phyloP scores from a whole-genome alignment of 2,329 filamentous ascomycete genomes.

The Trichothecium sympodiale region DNA sequence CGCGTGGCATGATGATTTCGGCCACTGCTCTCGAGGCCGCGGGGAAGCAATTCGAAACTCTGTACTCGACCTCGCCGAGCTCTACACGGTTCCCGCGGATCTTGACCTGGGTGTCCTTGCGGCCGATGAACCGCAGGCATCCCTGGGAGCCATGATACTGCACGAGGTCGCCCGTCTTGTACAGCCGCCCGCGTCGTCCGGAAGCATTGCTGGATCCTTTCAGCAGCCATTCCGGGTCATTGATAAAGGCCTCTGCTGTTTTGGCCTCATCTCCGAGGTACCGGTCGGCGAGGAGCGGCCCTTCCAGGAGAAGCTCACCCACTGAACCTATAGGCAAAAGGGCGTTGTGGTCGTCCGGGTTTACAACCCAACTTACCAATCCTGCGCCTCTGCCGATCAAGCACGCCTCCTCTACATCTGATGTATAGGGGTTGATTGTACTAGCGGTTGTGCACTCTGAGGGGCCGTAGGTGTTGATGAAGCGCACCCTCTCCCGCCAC shows the following conservation, averaged over 20 bases:
- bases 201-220: conserved; percentile 19
- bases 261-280: conserved; percentile 12
- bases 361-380: conserved; percentile 17
- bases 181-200: conserved; percentile 26
- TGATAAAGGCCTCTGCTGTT: conserved; percentile 20
- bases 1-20: neutral
- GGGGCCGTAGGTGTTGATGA: conserved; percentile 2
- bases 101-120: conserved; percentile 46
- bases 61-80: conserved; percentile 27
- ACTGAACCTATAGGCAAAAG: conserved; percentile 14
- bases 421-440: neutral
- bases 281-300: conserved; percentile 11
- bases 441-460: conserved; percentile 1
- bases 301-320: conserved; percentile 17
- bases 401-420: conserved; percentile 14
- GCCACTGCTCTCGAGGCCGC: neutral
- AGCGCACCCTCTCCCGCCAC: neutral
- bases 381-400: conserved; percentile 5
- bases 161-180: conserved; percentile 9
- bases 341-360: conserved; percentile 13
- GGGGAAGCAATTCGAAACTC: conserved; percentile 3
- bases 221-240: conserved; percentile 24
- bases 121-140: conserved; percentile 29
- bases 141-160: conserved; percentile 30
- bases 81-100: conserved; percentile 48